Conservation (phyloP, 805 yeast genomes). For the Blastobotrys attinorum region DNA sequence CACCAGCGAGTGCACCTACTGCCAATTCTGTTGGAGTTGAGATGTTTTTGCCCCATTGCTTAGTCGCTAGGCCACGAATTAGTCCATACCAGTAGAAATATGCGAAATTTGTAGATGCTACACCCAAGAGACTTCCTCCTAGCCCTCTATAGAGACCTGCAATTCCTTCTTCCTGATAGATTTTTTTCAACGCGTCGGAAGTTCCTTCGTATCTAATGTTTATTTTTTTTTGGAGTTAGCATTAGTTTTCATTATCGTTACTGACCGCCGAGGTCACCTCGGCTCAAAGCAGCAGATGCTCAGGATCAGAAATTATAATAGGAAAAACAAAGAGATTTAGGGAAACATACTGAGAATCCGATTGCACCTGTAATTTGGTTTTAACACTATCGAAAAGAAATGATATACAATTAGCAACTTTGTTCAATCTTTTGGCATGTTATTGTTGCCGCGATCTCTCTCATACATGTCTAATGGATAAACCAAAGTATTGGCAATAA, state of each 20-base stretch:
- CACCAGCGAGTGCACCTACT: slow-evolving; percentile 76
- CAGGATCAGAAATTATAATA: too few species aligned
- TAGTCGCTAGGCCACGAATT: slow-evolving; percentile 34
- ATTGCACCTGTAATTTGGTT: slow-evolving; percentile 68
- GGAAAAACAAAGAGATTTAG: slow-evolving; percentile 8
- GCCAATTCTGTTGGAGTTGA: slow-evolving; percentile 61
- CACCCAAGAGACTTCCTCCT: slow-evolving; percentile 56
- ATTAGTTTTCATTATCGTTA: neutral
- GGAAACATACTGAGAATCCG: slow-evolving; percentile 16
- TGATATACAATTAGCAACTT: too few species aligned
- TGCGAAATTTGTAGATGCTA: slow-evolving; percentile 71
- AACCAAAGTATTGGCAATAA: slow-evolving; percentile 67
- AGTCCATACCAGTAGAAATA: slow-evolving; percentile 85
- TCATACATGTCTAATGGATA: slow-evolving; percentile 63
- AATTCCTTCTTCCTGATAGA: slow-evolving; percentile 50
- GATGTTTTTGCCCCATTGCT: slow-evolving; percentile 17
- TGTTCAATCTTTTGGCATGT: neutral
- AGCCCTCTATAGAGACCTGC: slow-evolving; percentile 69
- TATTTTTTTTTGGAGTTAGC: neutral
- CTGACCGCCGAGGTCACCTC: neutral
- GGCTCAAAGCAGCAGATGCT: too few species aligned
- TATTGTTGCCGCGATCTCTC: neutral
- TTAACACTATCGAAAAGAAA: slow-evolving; percentile 38
- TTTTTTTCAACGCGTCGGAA: slow-evolving; percentile 52
- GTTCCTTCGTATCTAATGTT: slow-evolving; percentile 42